These are phyloP conservation scores for Pontederia crassipes DNA, from an alignment of 176 grass and related monocot genomes.

Conservation along the genomic window DNA sequence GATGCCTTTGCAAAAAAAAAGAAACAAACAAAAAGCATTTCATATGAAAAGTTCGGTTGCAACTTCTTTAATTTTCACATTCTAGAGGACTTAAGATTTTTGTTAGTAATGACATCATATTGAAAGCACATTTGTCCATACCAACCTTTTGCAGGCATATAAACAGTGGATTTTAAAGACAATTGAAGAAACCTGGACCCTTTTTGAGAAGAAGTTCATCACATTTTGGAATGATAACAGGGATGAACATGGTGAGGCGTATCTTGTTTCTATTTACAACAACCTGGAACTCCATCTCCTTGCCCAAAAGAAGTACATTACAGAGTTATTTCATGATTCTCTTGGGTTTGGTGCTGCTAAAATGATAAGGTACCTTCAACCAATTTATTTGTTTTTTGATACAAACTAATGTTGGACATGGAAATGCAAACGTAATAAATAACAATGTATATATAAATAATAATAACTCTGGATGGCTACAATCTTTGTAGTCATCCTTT, in stretches of 20 bases:
- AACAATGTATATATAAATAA: not conserved
- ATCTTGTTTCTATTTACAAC: slow-evolving; percentile 63
- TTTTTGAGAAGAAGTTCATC: slow-evolving; percentile 66
- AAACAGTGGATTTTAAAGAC: slow-evolving; percentile 79
- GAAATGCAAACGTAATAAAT: not conserved
- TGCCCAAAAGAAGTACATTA: slow-evolving; percentile 80
- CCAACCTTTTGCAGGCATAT: slow-evolving; percentile 29
- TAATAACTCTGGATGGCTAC: too few relatives aligned
- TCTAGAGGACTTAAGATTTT: too few relatives aligned
- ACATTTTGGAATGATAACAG: slow-evolving; percentile 71
- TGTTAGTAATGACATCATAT: too few relatives aligned
- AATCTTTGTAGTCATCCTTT: too few relatives aligned
- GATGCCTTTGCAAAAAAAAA: too few relatives aligned
- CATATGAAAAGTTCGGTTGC: too few relatives aligned
- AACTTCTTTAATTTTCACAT: too few relatives aligned
- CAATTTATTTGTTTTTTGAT: not conserved
- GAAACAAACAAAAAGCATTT: too few relatives aligned
- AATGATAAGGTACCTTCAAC: slow-evolving; percentile 74
- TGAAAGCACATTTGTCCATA: too few relatives aligned
- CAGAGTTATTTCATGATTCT: slow-evolving; percentile 67
- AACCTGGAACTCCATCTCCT: slow-evolving; percentile 32
- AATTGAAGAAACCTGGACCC: slow-evolving; percentile 52
- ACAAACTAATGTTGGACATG: not conserved
- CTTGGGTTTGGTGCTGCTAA: slow-evolving; percentile 95
- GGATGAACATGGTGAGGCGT: slow-evolving; percentile 72